These are phyloP conservation scores for Saccharomycopsis sp. DNA, from an alignment of 805 yeast genomes.

Conservation along the genomic window DNA sequence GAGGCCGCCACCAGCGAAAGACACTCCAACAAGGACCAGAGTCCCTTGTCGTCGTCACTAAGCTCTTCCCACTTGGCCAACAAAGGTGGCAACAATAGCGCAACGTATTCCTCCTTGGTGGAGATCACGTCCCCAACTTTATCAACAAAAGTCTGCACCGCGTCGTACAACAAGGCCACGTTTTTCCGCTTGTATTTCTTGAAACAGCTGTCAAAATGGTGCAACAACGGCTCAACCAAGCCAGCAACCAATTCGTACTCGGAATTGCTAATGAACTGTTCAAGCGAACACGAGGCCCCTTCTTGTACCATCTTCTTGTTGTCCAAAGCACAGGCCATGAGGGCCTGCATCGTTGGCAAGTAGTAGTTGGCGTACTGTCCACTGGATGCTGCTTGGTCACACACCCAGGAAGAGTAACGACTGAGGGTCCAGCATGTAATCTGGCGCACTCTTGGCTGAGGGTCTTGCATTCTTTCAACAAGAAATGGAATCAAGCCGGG, in stretches of 20 bases:
- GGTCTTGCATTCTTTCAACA: constrained; percentile 67
- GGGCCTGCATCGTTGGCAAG: constrained; percentile 67
- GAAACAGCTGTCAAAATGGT: constrained; percentile 68
- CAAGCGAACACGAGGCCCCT: constrained; percentile 81
- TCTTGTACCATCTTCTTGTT: constrained; percentile 89
- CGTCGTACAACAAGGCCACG: constrained; percentile 75
- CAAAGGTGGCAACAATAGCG: constrained; percentile 68
- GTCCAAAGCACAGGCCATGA: constrained; percentile 70
- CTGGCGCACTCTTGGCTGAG: constrained; percentile 78
- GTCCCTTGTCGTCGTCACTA: constrained; percentile 68
- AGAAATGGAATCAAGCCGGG: constrained; percentile 79
- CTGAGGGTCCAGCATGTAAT: constrained; percentile 95
- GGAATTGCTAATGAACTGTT: constrained; percentile 72
- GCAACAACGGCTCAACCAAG: constrained; percentile 56
- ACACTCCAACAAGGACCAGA: constrained; percentile 92
- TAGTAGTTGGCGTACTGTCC: constrained; percentile 60
- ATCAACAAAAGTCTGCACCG: constrained; percentile 83
- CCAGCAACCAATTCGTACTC: constrained; percentile 54
- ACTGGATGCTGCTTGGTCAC: constrained; percentile 53
- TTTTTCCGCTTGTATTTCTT: constrained; percentile 72
- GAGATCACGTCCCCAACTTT: constrained; percentile 52
- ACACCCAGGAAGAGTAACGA: constrained; percentile 76
- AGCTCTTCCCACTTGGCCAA: constrained; percentile 71
- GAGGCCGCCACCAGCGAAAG: constrained; percentile 86
- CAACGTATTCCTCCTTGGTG: constrained; percentile 48